Evolutionary conservation across 2,329 filamentous ascomycete species (phyloP).

Genomic region (Juglanconis juglandina): DNA sequence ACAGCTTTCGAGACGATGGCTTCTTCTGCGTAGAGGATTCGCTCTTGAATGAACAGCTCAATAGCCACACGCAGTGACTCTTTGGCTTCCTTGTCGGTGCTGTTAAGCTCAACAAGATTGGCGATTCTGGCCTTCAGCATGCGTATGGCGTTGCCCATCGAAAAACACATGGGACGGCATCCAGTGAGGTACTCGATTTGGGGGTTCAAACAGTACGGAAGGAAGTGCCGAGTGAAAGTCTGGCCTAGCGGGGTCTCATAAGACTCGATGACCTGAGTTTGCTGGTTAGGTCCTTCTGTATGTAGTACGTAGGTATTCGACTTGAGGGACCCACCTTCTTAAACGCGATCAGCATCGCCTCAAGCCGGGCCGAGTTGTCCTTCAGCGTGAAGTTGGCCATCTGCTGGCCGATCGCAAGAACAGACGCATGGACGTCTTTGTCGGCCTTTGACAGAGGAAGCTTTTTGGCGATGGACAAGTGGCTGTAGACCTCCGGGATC

Average conservation of each 20-base stretch:
- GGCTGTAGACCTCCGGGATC: conserved; percentile 72
- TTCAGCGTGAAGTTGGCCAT: conserved; percentile 85
- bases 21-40: conserved; percentile 80
- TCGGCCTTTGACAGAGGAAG: conserved; percentile 56
- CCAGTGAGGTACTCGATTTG: conserved; percentile 94
- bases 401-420: conserved; percentile 82
- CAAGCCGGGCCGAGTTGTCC: conserved; percentile 82
- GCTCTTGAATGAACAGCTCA: conserved; percentile 85
- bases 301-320: not conserved
- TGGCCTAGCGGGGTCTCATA: conserved; percentile 85
- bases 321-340: conserved; percentile 64
- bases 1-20: conserved; percentile 77
- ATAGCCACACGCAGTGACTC: conserved; percentile 73
- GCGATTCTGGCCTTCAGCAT: conserved; percentile 92
- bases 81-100: conserved; percentile 79
- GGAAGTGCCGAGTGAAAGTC: conserved; percentile 85
- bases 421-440: conserved; percentile 79
- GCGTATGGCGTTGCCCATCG: conserved; percentile 94
- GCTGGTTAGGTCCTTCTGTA: conserved; percentile 12
- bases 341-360: conserved; percentile 84
- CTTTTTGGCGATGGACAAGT: conserved; percentile 67
- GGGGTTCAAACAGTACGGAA: conserved; percentile 83
- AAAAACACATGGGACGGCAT: conserved; percentile 92
- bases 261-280: conserved; percentile 74
- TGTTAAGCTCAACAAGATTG: conserved; percentile 75